Evolutionary conservation across 2,329 filamentous ascomycete species (phyloP).

Genomic region (Coniella vitis): DNA sequence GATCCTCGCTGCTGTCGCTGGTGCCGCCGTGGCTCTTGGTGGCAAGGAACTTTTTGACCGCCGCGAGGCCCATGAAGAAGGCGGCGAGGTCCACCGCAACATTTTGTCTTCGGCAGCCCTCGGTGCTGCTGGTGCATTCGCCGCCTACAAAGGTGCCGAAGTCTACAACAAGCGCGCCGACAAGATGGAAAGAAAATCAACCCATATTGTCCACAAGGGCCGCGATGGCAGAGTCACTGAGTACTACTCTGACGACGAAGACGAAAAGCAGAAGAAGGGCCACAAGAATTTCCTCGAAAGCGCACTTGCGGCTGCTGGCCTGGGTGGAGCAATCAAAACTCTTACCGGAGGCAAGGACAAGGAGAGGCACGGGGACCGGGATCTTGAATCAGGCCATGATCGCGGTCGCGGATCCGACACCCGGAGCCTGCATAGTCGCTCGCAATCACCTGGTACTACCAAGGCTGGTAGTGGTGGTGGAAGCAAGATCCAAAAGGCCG

Average conservation of each 20-base stretch:
- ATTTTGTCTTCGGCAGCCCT: conserved; percentile 52
- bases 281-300: conserved; percentile 59
- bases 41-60: conserved; percentile 62
- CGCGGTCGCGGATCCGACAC: conserved; percentile 29
- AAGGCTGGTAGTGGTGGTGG: conserved; percentile 36
- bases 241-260: conserved; percentile 53
- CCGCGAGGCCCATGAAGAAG: conserved; percentile 47
- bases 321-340: conserved; percentile 55
- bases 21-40: conserved; percentile 57
- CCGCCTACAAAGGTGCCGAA: conserved; percentile 57
- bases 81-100: conserved; percentile 48
- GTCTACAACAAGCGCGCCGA: conserved; percentile 53
- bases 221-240: conserved; percentile 45
- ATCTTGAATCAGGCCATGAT: conserved; percentile 19
- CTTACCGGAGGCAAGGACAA: conserved; percentile 41
- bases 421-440: conserved; percentile 47
- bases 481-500: conserved; percentile 72
- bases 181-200: conserved; percentile 49
- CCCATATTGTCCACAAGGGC: conserved; percentile 45
- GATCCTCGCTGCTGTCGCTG: conserved; percentile 59
- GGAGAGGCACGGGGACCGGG: conserved; percentile 6
- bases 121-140: conserved; percentile 57
- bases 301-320: conserved; percentile 54
- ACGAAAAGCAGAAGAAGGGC: conserved; percentile 49
- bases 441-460: conserved; percentile 38